Evolutionary conservation across 768 basidiomycete genomes (phyloP), one percentile per base, ranked within the genome.

Genomic region (Lactifluus subvellereus): DNA sequence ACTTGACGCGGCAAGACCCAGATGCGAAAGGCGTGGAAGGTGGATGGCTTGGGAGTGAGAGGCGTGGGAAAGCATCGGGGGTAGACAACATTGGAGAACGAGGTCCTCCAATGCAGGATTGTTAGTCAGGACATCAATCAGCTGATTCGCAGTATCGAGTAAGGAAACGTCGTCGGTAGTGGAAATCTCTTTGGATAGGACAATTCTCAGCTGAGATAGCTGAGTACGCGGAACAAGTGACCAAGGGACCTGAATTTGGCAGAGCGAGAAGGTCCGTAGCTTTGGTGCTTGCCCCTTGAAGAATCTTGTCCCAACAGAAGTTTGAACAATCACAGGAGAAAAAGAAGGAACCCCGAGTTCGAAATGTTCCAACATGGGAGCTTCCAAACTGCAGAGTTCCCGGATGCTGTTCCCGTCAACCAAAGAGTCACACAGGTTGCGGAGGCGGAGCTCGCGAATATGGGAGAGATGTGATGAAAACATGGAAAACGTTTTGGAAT

Each of bases 401-500:
- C 10, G 20, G 11, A 47, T 4, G 48, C 6, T 33, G 14, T 37
- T 18, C 6, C 5, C 18, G 20, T 52, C 22, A 14, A 0, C 0
- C 16, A 2, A 3, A 4, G 5, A 27, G 27, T 27, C 27, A 27
- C 27, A 9, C 48, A 52, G 33, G 33, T 7, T 14, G n/a, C 30
- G 32, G 49, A 61, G 54, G 6, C 61, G 42, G 22, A 62, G 50
- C 32, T 45, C 32, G 49, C 61, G 55, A 13, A 40, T 62, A 30
- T 57, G 61, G 16, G 49, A 22, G 40, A 62, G 22, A 22, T 62
- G 54, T 30, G 48, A 10, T 5, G 40, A 22, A 13, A 57, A 30
- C 40, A 45, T n/a, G 20, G 42, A 32, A 22, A 62, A 6, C 9
- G 27, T 14, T 14, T 45, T 18, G 0, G 6, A 0, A 13, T 9